phyloP scores from a whole-genome alignment of 495 filamentous ascomycete genomes.

The Xylaria venustula region DNA sequence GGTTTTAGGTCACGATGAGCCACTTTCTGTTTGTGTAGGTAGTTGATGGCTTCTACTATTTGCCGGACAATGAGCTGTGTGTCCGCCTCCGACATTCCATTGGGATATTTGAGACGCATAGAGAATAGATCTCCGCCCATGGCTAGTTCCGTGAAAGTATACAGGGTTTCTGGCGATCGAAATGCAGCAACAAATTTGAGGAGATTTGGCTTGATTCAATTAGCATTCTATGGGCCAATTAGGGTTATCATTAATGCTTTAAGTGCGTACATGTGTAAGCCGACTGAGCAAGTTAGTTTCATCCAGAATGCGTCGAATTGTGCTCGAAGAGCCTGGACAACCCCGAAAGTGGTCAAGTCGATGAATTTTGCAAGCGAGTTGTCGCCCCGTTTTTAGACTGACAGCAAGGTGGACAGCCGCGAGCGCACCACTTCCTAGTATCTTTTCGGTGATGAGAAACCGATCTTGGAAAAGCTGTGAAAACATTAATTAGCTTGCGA shows the following conservation, averaged over 20 bases:
- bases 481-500: not conserved
- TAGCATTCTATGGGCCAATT: not conserved
- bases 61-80: slow-evolving; percentile 82
- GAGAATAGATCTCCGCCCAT: slow-evolving; percentile 62
- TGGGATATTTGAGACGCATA: slow-evolving; percentile 46
- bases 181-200: slow-evolving; percentile 16
- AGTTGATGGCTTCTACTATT: slow-evolving; percentile 71
- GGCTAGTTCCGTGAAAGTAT: slow-evolving; percentile 66
- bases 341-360: slow-evolving; percentile 24
- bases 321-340: slow-evolving; percentile 3
- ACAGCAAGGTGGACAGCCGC: slow-evolving; percentile 80
- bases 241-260: not conserved
- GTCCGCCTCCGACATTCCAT: slow-evolving; percentile 53
- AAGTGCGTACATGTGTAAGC: slow-evolving; percentile 56
- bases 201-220: slow-evolving; percentile 15
- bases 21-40: slow-evolving; percentile 76
- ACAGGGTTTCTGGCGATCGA: slow-evolving; percentile 29
- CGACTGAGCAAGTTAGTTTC: slow-evolving; percentile 59
- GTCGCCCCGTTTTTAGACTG: slow-evolving; percentile 61
- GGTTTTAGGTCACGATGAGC: slow-evolving; percentile 94
- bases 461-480: slow-evolving; percentile 44
- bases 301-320: slow-evolving; percentile 28
- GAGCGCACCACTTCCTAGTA: slow-evolving; percentile 82
- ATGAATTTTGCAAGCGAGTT: slow-evolving; percentile 77
- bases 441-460: slow-evolving; percentile 50